A percentile compares a stretch with the other conserved stretches of the same genome.
phyloP scores from a whole-genome alignment of 495 filamentous ascomycete species.

The Cenococcum geophilum region DNA sequence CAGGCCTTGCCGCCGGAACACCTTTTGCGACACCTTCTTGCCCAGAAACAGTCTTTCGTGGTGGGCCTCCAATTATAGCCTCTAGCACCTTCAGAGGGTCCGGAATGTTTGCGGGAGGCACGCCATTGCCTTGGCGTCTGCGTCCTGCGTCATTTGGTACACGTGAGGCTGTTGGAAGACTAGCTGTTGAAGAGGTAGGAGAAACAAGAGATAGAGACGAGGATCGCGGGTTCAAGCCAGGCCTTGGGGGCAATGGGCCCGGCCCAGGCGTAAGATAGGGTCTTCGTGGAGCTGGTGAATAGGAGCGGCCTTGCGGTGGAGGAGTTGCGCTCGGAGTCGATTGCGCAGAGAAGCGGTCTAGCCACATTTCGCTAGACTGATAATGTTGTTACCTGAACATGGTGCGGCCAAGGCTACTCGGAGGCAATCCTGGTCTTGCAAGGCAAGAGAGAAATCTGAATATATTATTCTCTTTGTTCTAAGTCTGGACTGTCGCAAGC shows the following conservation, averaged over 20 bases:
- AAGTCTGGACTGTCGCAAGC: too few species aligned
- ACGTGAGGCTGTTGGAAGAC: slow-evolving; percentile 56
- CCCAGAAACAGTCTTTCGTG: slow-evolving; percentile 23
- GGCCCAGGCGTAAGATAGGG: slow-evolving; percentile 49
- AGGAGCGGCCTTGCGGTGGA: slow-evolving; percentile 54
- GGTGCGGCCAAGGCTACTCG: neutral
- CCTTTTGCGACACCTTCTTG: slow-evolving; percentile 7
- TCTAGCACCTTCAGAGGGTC: slow-evolving; percentile 71
- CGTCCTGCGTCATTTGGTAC: slow-evolving; percentile 60
- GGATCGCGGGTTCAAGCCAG: slow-evolving; percentile 55
- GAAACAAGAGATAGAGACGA: slow-evolving; percentile 62
- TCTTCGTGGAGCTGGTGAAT: slow-evolving; percentile 64
- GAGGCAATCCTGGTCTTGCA: neutral
- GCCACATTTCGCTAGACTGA: slow-evolving; percentile 59
- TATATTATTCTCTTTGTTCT: too few species aligned
- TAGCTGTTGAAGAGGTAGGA: slow-evolving; percentile 64
- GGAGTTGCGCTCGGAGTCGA: slow-evolving; percentile 58
- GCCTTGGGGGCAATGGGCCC: slow-evolving; percentile 49
- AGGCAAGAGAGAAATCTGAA: too few species aligned
- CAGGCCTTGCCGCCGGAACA: slow-evolving; percentile 37
- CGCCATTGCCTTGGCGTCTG: slow-evolving; percentile 46
- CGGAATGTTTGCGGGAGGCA: slow-evolving; percentile 49
- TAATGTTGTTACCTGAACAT: neutral
- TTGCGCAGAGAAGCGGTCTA: slow-evolving; percentile 75
- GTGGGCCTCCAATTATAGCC: slow-evolving; percentile 56